Conservation (phyloP, 1,284 basidiomycete species). For the Naganishia sp. region DNA sequence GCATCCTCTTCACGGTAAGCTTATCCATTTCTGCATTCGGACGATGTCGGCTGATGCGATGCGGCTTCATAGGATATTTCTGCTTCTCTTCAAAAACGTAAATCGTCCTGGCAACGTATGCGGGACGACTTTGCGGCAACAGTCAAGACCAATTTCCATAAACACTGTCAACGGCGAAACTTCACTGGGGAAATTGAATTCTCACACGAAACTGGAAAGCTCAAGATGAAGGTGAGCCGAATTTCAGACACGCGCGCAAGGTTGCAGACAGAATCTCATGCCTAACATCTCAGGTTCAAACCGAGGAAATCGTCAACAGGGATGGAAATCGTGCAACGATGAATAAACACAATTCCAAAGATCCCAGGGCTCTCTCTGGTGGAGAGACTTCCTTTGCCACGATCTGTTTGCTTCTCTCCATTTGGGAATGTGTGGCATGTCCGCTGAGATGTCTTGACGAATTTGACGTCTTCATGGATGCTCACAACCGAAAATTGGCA, state of each 20-base stretch:
- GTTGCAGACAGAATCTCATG: neutral
- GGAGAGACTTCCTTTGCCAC: slow-evolving; percentile 98
- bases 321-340: slow-evolving; percentile 8
- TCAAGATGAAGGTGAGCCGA: slow-evolving; percentile 67
- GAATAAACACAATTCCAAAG: slow-evolving; percentile 59
- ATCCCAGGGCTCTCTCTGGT: slow-evolving; percentile 75
- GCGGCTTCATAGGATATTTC: neutral
- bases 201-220: slow-evolving; percentile 32
- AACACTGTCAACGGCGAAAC: slow-evolving; percentile 7
- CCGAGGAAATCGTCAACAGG: slow-evolving; percentile 12
- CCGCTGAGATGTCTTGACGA: slow-evolving; percentile 87
- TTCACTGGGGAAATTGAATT: slow-evolving; percentile 2
- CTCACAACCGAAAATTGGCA: slow-evolving; percentile 83
- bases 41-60: neutral
- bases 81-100: neutral
- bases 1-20: slow-evolving; percentile 34
- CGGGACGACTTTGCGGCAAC: slow-evolving; percentile 3
- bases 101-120: neutral
- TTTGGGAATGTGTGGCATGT: slow-evolving; percentile 95
- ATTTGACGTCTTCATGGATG: slow-evolving; percentile 96
- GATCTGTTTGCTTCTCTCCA: slow-evolving; percentile 83
- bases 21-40: neutral
- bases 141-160: slow-evolving; percentile 12
- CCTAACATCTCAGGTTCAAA: slow-evolving; percentile 15
- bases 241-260: too few relatives aligned